Base-by-base conservation (phyloP, 1,139 yeast species). In the Protomyces lactucae-debilis region DNA sequence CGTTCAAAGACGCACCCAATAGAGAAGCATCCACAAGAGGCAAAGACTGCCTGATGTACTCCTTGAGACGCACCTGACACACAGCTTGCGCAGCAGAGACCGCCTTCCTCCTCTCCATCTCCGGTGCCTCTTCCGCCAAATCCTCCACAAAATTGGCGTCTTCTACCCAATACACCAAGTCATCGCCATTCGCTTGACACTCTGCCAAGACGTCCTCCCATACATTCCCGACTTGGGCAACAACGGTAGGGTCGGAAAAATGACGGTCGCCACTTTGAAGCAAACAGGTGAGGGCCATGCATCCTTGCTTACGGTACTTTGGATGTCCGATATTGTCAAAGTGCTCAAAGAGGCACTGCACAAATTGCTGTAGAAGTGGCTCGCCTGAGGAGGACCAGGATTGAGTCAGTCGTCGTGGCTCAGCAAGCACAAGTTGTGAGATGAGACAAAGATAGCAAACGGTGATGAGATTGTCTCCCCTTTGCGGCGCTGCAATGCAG, bases 321-420 rank as follows among this genome's bases (percentile, higher is more conserved):
- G 95, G 92, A 70, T 84, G 86, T 8, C 87, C 87, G 71, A 85
- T 80, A 68, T 80, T 81, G 63, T 79, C 80, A 68, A 78, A 73
- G 57, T 72, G 72, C 12, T 40, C 45, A 25, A 59, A 45, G 28
- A 59, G 16, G 10, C 32, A n/a, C 2, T 40, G 51, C 35, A 59
- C n/a, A 16, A 43, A 39, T 5, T 28, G 52, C 8, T 36, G 32
- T 10, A 52, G 52, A n/a, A 43, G 21, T 6, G 48, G 18, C 5
- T 43, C 48, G 48, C 48, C 48, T 16, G 48, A 43, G 6, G 32
- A 3, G 2, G 43, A 12, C 57, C 56, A 59, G 16, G 43, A 14
- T 12, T n/a, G 40, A 8, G 16, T 12, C 3, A 40, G 14, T 12
- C 52, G 6, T 3, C 9, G 8, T 3, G 52, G 25, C 28, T 59